These are phyloP conservation scores for Lactifluus piperatus DNA, from an alignment of 768 basidiomycete genomes.

Conservation along the genomic window DNA sequence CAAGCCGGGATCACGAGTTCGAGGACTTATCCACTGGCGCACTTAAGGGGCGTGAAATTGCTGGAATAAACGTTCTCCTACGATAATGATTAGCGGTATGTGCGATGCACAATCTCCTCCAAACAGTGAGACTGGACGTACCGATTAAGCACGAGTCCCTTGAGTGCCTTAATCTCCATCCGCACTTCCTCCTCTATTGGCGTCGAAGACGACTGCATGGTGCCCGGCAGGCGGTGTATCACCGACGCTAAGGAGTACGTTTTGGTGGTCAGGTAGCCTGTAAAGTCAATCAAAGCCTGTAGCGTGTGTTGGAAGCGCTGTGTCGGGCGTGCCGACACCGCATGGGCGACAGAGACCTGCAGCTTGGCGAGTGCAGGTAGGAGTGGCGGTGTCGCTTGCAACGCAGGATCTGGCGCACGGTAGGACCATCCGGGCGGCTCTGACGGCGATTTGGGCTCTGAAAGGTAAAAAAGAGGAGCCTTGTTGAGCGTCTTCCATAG, in stretches of 20 bases:
- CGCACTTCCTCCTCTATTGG: constrained; percentile 53
- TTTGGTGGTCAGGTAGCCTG: constrained; percentile 71
- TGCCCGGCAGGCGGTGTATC: constrained; percentile 20
- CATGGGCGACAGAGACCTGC: constrained; percentile 8
- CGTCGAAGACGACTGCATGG: constrained; percentile 14
- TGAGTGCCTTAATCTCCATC: constrained; percentile 67
- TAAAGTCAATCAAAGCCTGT: constrained; percentile 60
- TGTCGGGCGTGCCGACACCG: constrained; percentile 11
- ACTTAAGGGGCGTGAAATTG: constrained; percentile 6
- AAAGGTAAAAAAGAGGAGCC: constrained; percentile 37
- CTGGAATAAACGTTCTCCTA: constrained; percentile 19
- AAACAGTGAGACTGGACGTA: constrained; percentile 25
- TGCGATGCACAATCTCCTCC: too few species aligned
- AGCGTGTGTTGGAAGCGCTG: constrained; percentile 51
- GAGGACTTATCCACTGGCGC: not conserved
- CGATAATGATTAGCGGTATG: not conserved
- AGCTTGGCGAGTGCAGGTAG: constrained; percentile 17
- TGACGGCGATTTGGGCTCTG: constrained; percentile 11
- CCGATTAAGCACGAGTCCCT: constrained; percentile 73
- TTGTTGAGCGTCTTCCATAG: constrained; percentile 56
- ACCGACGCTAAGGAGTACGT: constrained; percentile 41
- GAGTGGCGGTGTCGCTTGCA: constrained; percentile 24
- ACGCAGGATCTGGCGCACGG: constrained; percentile 24
- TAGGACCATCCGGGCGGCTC: constrained; percentile 33
- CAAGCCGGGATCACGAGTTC: not conserved